Evolutionary conservation across 257 asterid genomes (phyloP), one percentile per base, ranked within the genome.

Genomic region (Paraleonurus japonicus): DNA sequence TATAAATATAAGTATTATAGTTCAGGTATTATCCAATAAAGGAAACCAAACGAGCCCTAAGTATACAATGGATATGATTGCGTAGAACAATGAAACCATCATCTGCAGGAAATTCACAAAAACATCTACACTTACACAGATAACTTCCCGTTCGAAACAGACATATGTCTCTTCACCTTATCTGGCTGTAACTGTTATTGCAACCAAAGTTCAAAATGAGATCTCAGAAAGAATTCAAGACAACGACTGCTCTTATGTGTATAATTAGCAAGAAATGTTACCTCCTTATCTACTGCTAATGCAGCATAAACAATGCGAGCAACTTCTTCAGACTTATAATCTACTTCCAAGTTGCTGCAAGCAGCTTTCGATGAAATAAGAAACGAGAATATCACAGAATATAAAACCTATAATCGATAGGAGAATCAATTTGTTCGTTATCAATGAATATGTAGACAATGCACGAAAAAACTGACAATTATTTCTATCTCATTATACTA

Each of bases 221-320:
- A 67, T 17, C 12, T 61, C 67, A 66, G 53, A 76, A 16, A 47
- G 54, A 47, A 20, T 22, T 19, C 5, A 60, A 67, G 16, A 76
- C 69, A 70, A 54, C 8, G 41, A 4, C 67, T 65, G 12, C 39
- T 8, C 28, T 17, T 50, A 71, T 51, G 59, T 12, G 54, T 24
- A n/a, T 16, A 4, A 20, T 43, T 3, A 72, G 63, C 54, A 39
- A 7, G 30, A 63, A 30, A 28, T 4, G 2, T 75, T 82, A 92
- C 98, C 96, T 92, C 98, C 78, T 90, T 85, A 80, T 92, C 98
- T 53, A 92, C 95, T 17, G 82, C 85, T 82, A 92, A 78, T 22
- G 98, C 83, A 59, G 88, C 84, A 75, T 68, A 80, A 54, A 90
- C 90, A 66, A 92, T 92, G 9, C 17, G 71, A 64, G 92, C 96